Evolutionary conservation across 192 early-diverging fungal species (phyloP), one percentile per base, ranked within the genome.

Genomic region (Coemansia sp.): DNA sequence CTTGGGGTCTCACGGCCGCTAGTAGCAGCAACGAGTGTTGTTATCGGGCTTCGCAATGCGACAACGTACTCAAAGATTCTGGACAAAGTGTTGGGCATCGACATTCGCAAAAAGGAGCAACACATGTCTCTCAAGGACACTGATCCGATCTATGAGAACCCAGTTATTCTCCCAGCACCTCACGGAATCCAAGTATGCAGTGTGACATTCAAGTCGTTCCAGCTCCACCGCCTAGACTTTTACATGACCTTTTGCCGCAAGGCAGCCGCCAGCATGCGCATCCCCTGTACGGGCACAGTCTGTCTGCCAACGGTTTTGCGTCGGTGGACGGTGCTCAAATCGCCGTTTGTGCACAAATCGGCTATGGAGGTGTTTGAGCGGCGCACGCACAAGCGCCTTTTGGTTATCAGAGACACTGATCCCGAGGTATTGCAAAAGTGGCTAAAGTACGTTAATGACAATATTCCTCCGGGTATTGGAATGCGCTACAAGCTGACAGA

Each of bases 301-400:
- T 88, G 90, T 49, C 74, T 97, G 31, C 94, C 90, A 1, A 90
- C 90, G 12, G 80, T 89, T 46, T 88, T 88, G 10, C 87, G 89
- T 33, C 87, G 87, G 71, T 99, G 94, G 94, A 92, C 93, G 20
- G 92, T 98, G 41, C 88, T 92, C 47, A 90, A 90, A 66, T 96
- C 94, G 27, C 96, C 97, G 15, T 99, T 99, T 80, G 90, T 96
- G 27, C 91, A 98, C 87, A 97, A 95, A 75, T 96, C 97, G 82
- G 88, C 92, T 31, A 95, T 97, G 86, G 96, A 99, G 78, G 90
- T 94, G 16, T 99, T 99, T 88, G 96, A 98, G 85, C 87, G 93
- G 58, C 91, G 92, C 80, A 95, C 93, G 60, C 89, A 94, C 76
- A 89, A 91, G 81, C 87, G 95, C 29, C 70, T 91, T 33, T 73